A percentile compares a stretch with the other conserved stretches of the same genome.
These are phyloP conservation scores for Pseudogymnoascus sp. DNA, from an alignment of 2,329 filamentous ascomycete genomes.

Conservation along the genomic window DNA sequence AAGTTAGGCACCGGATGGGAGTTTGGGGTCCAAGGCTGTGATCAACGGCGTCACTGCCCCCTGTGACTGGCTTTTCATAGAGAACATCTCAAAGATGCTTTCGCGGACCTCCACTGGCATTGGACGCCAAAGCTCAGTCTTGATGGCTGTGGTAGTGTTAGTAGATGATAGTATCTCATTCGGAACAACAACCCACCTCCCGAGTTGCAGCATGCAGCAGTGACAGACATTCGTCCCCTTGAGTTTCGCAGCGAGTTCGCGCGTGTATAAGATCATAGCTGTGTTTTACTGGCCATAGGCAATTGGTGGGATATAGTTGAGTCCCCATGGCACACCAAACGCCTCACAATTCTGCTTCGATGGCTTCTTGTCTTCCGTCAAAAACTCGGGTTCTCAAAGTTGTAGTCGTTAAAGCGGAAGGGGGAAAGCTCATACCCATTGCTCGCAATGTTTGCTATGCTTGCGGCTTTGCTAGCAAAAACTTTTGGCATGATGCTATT, in stretches of 20 bases:
- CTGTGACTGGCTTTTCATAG: background rate
- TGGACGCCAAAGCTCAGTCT: background rate
- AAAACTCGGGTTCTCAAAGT: background rate
- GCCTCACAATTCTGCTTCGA: slow-evolving; percentile 3
- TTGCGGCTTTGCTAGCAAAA: background rate
- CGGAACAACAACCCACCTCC: background rate
- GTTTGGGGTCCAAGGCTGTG: slow-evolving; percentile 3
- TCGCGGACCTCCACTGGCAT: background rate
- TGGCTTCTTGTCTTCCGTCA: background rate
- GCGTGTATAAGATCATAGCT: slow-evolving; percentile 31
- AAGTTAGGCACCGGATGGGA: slow-evolving; percentile 5
- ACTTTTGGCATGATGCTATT: slow-evolving; percentile 14
- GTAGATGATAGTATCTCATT: background rate
- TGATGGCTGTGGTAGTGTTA: background rate
- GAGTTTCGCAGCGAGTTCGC: slow-evolving; percentile 8
- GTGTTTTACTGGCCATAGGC: slow-evolving; percentile 41
- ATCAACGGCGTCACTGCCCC: slow-evolving; percentile 1
- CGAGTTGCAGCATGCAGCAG: background rate
- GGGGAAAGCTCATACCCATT: slow-evolving; percentile 21
- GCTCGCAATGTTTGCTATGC: slow-evolving; percentile 16
- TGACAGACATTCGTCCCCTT: background rate
- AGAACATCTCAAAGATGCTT: background rate
- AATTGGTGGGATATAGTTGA: background rate
- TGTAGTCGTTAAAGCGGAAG: slow-evolving; percentile 24
- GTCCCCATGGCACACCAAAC: slow-evolving; percentile 24